Conservation (phyloP, 2,329 filamentous ascomycete genomes). For the Colletotrichum truncatum region DNA sequence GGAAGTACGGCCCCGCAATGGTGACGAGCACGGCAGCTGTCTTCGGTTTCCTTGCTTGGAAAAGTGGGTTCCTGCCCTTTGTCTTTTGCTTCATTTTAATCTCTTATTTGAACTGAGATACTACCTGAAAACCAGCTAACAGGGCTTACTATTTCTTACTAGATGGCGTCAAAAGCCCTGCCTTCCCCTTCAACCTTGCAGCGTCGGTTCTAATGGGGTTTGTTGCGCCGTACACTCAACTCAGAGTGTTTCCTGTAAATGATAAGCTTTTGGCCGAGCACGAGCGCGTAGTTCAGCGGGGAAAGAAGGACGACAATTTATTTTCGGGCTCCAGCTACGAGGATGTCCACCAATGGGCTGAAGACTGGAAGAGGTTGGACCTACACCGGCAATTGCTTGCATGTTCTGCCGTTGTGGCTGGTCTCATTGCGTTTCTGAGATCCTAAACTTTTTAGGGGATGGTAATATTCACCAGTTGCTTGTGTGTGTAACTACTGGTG, state of each 20-base stretch:
- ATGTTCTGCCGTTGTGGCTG: background rate
- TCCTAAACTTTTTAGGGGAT: too few species aligned
- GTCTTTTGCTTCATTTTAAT: too few species aligned
- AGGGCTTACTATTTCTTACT: background rate
- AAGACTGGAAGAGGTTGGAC: background rate
- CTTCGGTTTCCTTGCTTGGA: conserved; percentile 5
- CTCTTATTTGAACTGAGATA: too few species aligned
- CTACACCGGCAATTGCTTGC: background rate
- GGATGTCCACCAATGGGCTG: background rate
- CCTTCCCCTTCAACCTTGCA: background rate
- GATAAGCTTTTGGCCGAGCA: background rate
- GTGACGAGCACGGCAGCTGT: background rate
- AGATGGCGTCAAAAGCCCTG: background rate
- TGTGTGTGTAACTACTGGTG: too few species aligned
- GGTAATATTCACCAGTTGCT: too few species aligned
- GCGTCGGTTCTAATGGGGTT: background rate
- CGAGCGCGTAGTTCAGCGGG: background rate
- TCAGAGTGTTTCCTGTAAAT: background rate
- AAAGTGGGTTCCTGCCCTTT: background rate
- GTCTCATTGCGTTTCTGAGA: background rate
- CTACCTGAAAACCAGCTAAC: too few species aligned
- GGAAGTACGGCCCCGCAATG: conserved; percentile 5
- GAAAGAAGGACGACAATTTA: background rate
- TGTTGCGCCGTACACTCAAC: background rate
- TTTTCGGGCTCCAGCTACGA: background rate